Percentiles rank a stretch among this genome's conserved stretches.
Conservation (phyloP, 768 basidiomycete genomes). For the Rhodosporidiobolus odoratus region DNA sequence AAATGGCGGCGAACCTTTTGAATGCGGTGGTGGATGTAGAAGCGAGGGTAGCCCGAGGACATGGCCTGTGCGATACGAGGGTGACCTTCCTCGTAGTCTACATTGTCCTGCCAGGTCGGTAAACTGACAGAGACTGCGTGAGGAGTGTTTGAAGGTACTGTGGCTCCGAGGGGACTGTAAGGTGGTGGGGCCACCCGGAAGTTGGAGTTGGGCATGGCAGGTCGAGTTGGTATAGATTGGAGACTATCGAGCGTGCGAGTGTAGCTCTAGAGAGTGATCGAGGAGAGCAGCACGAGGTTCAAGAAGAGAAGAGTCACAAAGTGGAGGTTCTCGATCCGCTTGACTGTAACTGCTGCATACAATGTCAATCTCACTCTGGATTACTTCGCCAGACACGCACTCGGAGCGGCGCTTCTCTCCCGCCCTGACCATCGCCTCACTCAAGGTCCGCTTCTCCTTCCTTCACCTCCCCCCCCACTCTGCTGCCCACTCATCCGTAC, state of each 20-base stretch:
- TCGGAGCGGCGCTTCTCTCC: conserved; percentile 82
- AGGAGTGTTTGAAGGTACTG: conserved; percentile 48
- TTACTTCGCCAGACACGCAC: conserved; percentile 79
- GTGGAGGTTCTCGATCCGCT: too few relatives aligned
- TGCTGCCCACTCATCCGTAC: not conserved
- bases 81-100: conserved; percentile 86
- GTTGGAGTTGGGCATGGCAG: not conserved
- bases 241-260: not conserved
- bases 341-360: not conserved
- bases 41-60: conserved; percentile 88
- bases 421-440: conserved; percentile 64
- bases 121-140: conserved; percentile 95
- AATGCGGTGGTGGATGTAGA: conserved; percentile 83
- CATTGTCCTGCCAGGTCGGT: conserved; percentile 84
- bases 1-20: conserved; percentile 57
- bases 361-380: conserved; percentile 60
- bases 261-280: not conserved
- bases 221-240: too few relatives aligned
- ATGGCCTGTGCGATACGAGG: conserved; percentile 69
- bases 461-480: not conserved
- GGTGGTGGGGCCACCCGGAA: conserved; percentile 23
- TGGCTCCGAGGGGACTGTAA: conserved; percentile 29
- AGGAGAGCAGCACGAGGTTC: not conserved
- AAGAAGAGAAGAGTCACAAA: not conserved
- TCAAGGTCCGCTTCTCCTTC: conserved; percentile 60